Evolutionary conservation across 2,329 filamentous ascomycete genomes (phyloP), one percentile per base, ranked within the genome.

Genomic region (Xylariaceae sp.): DNA sequence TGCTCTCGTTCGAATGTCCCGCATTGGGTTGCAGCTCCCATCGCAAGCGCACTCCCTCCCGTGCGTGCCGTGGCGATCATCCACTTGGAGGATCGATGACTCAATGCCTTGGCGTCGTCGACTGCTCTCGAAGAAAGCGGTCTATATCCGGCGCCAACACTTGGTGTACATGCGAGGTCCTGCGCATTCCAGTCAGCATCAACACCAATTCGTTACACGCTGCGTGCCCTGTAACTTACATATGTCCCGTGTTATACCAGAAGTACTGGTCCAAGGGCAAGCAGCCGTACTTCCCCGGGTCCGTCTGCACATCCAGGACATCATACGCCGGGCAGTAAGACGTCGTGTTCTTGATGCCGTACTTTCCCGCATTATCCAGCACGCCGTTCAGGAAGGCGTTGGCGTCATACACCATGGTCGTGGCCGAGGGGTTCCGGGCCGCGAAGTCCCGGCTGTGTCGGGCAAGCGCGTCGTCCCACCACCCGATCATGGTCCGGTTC

Each of bases 401-500:
- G 0, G 53, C 45, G 32, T 58, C 49, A n/a, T 55, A 57, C 1
- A 56, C 29, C 43, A 57, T 38, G 0, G 47, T 37, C n/a, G 37
- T 51, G 1, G 35, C 45, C 8, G 25, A 44, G 0, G 33, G 24
- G 13, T 54, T 39, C 8, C 37, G 15, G 1, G 28, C 24, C 5
- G 50, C 42, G 34, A 71, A 70, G 0, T 26, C 39, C 6, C 33
- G 33, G 3, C 57, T 57, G 16, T 65, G 55, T 1, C 39, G 33
- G 1, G 44, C 37, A 11, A 44, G 37, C 25, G 35, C 4, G 5
- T 34, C 32, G 41, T 70, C 67, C 50, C 64, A 75, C 48, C 56
- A 58, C 0, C 43, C 46, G 2, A 75, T 54, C 55, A 68, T 64
- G 1, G 60, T 64, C 6, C 52, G 56, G 40, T 66, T 73, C 5